Evolutionary conservation across 768 basidiomycete genomes (phyloP).

Genomic region (Hypholoma sublateritium): DNA sequence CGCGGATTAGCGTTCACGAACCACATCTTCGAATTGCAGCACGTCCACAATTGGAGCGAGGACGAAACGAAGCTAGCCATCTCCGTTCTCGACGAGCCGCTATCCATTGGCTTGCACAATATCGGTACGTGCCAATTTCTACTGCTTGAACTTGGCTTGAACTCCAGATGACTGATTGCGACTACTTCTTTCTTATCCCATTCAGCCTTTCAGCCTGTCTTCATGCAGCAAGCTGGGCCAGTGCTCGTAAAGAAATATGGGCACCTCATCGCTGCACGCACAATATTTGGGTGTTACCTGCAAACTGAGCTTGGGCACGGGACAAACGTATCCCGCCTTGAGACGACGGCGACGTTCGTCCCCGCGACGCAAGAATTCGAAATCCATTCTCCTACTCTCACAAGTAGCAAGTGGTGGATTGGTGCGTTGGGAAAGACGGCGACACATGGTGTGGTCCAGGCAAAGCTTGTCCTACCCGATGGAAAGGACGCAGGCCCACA

Average conservation of each 20-base stretch:
- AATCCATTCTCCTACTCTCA: slow-evolving; percentile 72
- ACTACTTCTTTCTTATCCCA: background rate
- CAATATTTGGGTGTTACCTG: slow-evolving; percentile 70
- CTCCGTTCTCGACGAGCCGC: slow-evolving; percentile 46
- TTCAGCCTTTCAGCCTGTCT: slow-evolving; percentile 67
- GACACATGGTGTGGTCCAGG: slow-evolving; percentile 76
- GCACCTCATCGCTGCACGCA: slow-evolving; percentile 47
- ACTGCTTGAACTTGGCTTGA: too few relatives aligned
- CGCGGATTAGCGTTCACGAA: slow-evolving; percentile 55
- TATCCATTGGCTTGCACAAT: slow-evolving; percentile 44
- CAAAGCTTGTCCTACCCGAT: slow-evolving; percentile 64
- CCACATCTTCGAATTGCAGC: slow-evolving; percentile 58
- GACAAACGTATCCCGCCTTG: slow-evolving; percentile 64
- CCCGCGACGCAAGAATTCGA: slow-evolving; percentile 68
- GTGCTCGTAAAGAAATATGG: slow-evolving; percentile 53
- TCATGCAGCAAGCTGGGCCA: slow-evolving; percentile 58
- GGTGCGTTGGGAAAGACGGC: slow-evolving; percentile 71
- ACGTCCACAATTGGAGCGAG: slow-evolving; percentile 50
- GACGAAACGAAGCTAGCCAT: slow-evolving; percentile 48
- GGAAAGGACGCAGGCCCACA: slow-evolving; percentile 69
- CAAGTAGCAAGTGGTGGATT: slow-evolving; percentile 84
- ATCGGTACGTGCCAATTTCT: slow-evolving; percentile 29
- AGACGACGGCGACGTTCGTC: slow-evolving; percentile 79
- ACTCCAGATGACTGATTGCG: too few relatives aligned
- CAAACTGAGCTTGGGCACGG: slow-evolving; percentile 84